These are phyloP conservation scores for Ceratobasidium sp. DNA, from an alignment of 1,284 basidiomycete genomes.

Conservation along the genomic window DNA sequence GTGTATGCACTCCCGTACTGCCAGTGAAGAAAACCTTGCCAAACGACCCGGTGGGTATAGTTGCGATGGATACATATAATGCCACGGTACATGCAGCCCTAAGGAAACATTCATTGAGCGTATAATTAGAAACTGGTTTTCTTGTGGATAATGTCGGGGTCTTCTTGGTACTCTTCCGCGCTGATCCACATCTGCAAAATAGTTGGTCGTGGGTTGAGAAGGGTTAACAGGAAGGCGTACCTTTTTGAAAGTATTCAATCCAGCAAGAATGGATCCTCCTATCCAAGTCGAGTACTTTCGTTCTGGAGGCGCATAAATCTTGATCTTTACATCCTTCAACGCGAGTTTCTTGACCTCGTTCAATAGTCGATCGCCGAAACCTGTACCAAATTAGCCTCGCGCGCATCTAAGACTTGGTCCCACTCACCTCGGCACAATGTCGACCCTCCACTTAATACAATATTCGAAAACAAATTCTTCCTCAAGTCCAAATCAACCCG, in stretches of 20 bases:
- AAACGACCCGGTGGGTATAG: conserved; percentile 16
- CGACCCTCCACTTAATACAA: conserved; percentile 95
- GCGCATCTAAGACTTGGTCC: neutral
- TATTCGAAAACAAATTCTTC: conserved; percentile 94
- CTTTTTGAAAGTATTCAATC: conserved; percentile 97
- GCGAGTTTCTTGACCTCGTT: conserved; percentile 96
- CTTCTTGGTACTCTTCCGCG: conserved; percentile 99
- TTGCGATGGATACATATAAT: neutral
- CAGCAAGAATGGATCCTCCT: conserved; percentile 94
- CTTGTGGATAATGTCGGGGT: conserved; percentile 97
- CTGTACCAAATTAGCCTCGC: conserved; percentile 52
- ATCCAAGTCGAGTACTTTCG: conserved; percentile 99
- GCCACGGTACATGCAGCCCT: neutral
- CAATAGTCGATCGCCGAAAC: conserved; percentile 94
- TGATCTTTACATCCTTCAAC: conserved; percentile 98
- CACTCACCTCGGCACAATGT: conserved; percentile 86
- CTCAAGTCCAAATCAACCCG: conserved; percentile 89
- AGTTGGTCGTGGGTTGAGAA: conserved; percentile 2
- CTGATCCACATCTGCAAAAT: conserved; percentile 91
- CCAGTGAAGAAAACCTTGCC: conserved; percentile 29
- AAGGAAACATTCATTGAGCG: neutral
- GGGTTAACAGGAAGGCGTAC: conserved; percentile 52
- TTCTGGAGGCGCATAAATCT: conserved; percentile 99
- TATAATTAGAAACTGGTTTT: conserved; percentile 72
- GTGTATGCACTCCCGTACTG: conserved; percentile 6